phyloP scores from a whole-genome alignment of 1,284 basidiomycete genomes.

The Apiotrichum domesticum region DNA sequence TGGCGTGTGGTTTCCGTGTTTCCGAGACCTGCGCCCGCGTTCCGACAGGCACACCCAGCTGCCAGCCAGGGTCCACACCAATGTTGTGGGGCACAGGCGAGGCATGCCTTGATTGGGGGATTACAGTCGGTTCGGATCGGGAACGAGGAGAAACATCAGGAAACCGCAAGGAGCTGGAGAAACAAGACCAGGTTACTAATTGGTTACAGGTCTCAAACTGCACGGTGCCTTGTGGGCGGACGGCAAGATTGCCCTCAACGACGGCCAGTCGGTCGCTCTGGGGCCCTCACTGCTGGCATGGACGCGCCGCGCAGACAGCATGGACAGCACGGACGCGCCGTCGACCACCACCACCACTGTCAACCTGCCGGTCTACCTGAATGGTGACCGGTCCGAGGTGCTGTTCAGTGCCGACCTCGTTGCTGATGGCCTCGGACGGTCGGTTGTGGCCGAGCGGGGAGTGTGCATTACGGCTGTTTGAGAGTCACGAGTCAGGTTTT shows the following conservation, averaged over 20 bases:
- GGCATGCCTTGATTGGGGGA: too few relatives aligned
- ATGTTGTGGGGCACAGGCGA: too few relatives aligned
- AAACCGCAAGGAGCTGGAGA: too few relatives aligned
- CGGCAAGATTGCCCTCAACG: constrained; percentile 66
- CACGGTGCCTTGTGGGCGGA: constrained; percentile 74
- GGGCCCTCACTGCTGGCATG: constrained; percentile 75
- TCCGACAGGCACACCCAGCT: too few relatives aligned
- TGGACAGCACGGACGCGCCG: constrained; percentile 14
- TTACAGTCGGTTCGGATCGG: not conserved
- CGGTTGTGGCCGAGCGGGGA: constrained; percentile 34
- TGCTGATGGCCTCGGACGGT: constrained; percentile 16
- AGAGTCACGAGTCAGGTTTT: not conserved
- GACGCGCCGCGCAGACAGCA: constrained; percentile 58
- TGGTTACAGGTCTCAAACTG: constrained; percentile 62
- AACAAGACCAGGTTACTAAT: not conserved
- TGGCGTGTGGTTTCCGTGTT: too few relatives aligned
- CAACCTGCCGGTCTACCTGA: constrained; percentile 85
- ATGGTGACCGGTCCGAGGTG: constrained; percentile 79
- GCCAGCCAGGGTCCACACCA: too few relatives aligned
- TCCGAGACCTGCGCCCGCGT: too few relatives aligned
- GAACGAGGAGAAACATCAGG: not conserved
- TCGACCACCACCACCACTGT: constrained; percentile 47
- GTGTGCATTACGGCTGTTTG: constrained; percentile 35
- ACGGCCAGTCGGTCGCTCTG: constrained; percentile 69
- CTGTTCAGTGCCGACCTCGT: constrained; percentile 60